Base-by-base conservation (phyloP, 2,329 filamentous ascomycete genomes). In the Fusarium sp. region DNA sequence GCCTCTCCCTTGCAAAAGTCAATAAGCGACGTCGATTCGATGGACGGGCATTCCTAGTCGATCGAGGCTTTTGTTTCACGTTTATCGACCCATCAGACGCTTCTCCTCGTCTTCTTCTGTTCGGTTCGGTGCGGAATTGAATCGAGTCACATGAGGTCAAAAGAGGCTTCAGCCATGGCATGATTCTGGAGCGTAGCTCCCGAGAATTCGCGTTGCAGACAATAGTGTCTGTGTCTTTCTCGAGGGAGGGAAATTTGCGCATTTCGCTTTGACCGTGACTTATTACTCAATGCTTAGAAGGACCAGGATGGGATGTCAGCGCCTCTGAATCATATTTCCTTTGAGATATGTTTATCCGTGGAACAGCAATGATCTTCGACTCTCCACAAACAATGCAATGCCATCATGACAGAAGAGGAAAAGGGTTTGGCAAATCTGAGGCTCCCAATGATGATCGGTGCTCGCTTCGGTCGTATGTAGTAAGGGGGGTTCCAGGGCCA, bases 371-470 rank as follows among this genome's bases (percentile, higher is more conserved):
- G 55, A 71, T 67, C 68, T 39, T 42, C 66, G 4, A 20, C 22
- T 52, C 47, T 18, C 69, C 69, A 72, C 68, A 63, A 59, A 14
- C 63, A 56, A 60, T 72, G 69, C 30, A 38, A 72, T 70, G 67
- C 17, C 52, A 42, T 66, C 66, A 66, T 42, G 41, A 55, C 67
- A 48, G 50, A 71, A 55, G 30, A 34, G 67, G 30, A 44, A 71
- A 51, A 20, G 44, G 30, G 28, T 22, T 15, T 56, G n/a, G 54
- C 34, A 51, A 57, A 60, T 51, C 45, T 51, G 30, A 68, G n/a
- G 36, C n/a, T 51, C 41, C 34, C 26, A 32, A 26, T 28, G 36
- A 41, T 50, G 68, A 72, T 72, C 67, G 36, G 36, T 58, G 26
- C 51, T 66, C 51, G 67, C 62, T 62, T 50, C 42, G 20, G 55